phyloP scores from a whole-genome alignment of 345 rosid genomes.

The Camelina sativa region DNA sequence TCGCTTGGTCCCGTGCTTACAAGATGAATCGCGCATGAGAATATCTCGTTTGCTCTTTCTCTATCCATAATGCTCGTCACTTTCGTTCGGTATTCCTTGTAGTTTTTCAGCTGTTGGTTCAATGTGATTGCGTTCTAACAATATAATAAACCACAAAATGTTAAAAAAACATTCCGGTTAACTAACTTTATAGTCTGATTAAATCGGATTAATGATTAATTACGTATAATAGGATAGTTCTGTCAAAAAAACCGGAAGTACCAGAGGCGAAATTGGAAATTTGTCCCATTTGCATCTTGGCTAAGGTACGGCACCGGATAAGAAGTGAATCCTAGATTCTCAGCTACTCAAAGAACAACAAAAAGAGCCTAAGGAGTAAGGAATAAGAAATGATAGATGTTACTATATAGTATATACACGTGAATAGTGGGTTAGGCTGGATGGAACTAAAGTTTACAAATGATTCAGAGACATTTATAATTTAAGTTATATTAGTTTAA shows the following conservation, averaged over 20 bases:
- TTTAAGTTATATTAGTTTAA: too few species aligned
- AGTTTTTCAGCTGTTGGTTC: conserved; percentile 66
- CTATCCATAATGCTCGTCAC: conserved; percentile 55
- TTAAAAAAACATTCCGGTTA: background rate
- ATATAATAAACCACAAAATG: background rate
- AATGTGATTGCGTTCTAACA: conserved; percentile 68
- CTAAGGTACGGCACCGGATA: conserved; percentile 78
- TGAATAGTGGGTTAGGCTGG: conserved; percentile 17
- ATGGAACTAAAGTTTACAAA: conserved; percentile 28
- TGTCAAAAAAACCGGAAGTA: conserved; percentile 76
- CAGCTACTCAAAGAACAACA: conserved; percentile 58
- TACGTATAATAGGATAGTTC: conserved; percentile 79
- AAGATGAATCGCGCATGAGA: conserved; percentile 63
- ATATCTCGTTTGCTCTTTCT: conserved; percentile 66
- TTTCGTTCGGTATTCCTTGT: conserved; percentile 68
- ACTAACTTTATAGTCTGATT: background rate
- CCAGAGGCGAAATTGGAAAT: conserved; percentile 87
- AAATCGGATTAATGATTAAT: background rate
- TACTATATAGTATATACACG: background rate
- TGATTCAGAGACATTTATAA: too few species aligned
- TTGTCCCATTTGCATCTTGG: conserved; percentile 55
- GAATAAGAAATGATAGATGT: background rate
- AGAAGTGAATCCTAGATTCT: conserved; percentile 76
- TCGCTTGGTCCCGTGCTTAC: conserved; percentile 82
- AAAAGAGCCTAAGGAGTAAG: background rate